Evolutionary conservation across 192 early-diverging fungal species (phyloP), one percentile per base, ranked within the genome.

Genomic region (Coemansia sp.): DNA sequence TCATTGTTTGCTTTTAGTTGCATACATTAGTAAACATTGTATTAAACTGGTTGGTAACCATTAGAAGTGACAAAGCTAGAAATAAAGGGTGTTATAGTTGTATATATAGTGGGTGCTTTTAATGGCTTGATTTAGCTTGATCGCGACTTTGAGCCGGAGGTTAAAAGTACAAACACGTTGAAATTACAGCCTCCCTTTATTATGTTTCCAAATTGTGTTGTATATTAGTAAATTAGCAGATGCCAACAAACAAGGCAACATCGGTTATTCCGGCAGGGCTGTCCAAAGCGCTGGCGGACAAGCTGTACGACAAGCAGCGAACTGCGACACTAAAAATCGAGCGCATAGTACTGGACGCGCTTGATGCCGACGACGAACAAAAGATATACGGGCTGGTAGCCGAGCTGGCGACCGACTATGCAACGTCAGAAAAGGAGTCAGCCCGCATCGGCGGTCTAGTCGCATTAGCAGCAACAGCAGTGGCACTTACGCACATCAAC

Each of bases 401-500:
- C 25, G 85, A 87, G 41, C 84, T 99, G 10, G 87, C 94, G 4
- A 81, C 87, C 29, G 95, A 97, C 50, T 97, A 92, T 79, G 91
- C 91, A 3, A 95, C 93, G 61, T 95, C 94, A 0, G 82, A 87
- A 32, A 83, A 88, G n/a, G 82, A 93, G 19, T 89, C 95, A 66
- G 82, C 92, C 3, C 86, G 94, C 0, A 93, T 95, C 69, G 97
- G 97, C 50, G 97, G 97, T 3, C 83, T 99, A 9, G 96, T 99
- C 53, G 92, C 91, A 3, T 73, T 99, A 54, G 95, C 94, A 1
- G 92, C 91, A 0, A 85, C 88, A 11, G 88, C 93, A 7, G 94
- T 96, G 53, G 94, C 96, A 1, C 75, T 98, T 5, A 93, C 88
- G 19, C 83, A 85, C n/a, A 86, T 92, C 72, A 76, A 81, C 17